These are phyloP conservation scores for Teunomyces gatunensis DNA, from an alignment of 805 yeast genomes.

Conservation along the genomic window DNA sequence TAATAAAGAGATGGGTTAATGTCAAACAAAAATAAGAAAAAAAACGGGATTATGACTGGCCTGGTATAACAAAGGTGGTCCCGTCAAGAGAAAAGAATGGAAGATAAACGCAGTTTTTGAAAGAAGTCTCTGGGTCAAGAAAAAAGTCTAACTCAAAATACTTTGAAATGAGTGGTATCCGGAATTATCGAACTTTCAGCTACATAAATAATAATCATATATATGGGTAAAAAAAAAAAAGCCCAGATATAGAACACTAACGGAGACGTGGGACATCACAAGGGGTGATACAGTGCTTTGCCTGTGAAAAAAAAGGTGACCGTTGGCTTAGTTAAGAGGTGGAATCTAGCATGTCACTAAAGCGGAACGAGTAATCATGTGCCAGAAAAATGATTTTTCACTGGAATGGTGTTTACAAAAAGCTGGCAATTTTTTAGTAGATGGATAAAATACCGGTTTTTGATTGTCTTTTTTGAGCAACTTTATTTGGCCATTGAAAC, in stretches of 20 bases:
- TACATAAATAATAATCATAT: neutral
- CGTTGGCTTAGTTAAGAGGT: neutral
- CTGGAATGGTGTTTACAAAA: neutral
- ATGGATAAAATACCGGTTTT: neutral
- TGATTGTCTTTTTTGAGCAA: neutral
- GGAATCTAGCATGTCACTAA: neutral
- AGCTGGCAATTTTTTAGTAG: neutral
- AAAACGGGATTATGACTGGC: neutral
- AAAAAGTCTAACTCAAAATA: neutral
- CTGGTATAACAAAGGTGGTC: neutral
- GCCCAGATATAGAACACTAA: neutral
- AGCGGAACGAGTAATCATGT: too few species aligned
- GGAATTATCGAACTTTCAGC: conserved; percentile 1
- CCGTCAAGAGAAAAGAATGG: neutral
- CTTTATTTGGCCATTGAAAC: neutral
- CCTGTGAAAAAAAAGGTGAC: neutral
- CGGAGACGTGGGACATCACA: too few species aligned
- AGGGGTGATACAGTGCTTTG: too few species aligned
- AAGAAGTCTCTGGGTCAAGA: neutral
- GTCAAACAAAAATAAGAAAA: neutral
- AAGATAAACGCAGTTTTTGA: neutral
- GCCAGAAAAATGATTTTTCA: too few species aligned
- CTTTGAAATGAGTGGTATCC: neutral
- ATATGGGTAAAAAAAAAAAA: neutral
- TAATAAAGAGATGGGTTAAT: neutral